Evolutionary conservation across 345 rosid species (phyloP).

Genomic region (Ceriops zippeliana): DNA sequence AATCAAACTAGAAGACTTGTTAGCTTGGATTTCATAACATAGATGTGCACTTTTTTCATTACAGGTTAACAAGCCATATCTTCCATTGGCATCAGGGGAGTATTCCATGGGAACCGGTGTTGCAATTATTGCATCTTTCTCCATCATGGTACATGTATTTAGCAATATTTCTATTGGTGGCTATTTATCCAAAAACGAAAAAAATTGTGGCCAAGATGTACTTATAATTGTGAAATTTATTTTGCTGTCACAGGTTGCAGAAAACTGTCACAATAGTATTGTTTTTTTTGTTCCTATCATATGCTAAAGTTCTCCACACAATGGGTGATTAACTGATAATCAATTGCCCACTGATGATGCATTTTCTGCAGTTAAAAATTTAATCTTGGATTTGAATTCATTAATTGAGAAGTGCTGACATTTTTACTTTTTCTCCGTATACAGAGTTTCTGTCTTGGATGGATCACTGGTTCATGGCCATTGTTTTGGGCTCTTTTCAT

Average conservation of each 20-base stretch:
- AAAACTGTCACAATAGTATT: neutral
- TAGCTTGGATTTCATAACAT: constrained; percentile 8
- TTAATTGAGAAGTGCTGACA: neutral
- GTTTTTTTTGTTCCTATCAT: neutral
- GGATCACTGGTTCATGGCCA: constrained; percentile 93
- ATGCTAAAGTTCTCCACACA: neutral
- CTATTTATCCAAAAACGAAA: neutral
- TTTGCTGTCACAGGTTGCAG: neutral
- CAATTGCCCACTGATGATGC: neutral
- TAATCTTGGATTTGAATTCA: neutral
- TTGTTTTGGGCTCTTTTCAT: constrained; percentile 87
- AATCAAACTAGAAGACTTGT: neutral
- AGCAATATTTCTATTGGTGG: neutral
- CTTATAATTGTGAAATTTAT: neutral
- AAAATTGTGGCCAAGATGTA: neutral
- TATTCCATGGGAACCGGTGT: constrained; percentile 62
- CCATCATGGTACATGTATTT: constrained; percentile 58
- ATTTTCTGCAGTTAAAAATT: neutral
- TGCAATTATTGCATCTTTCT: constrained; percentile 55
- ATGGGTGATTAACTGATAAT: neutral
- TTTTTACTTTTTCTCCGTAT: constrained; percentile 3
- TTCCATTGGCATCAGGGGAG: constrained; percentile 95
- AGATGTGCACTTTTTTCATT: constrained; percentile 14
- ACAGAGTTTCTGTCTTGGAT: constrained; percentile 92
- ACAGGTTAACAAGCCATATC: constrained; percentile 95